Evolutionary conservation across 1,284 basidiomycete species (phyloP).

Genomic region (Mycena citricolor): DNA sequence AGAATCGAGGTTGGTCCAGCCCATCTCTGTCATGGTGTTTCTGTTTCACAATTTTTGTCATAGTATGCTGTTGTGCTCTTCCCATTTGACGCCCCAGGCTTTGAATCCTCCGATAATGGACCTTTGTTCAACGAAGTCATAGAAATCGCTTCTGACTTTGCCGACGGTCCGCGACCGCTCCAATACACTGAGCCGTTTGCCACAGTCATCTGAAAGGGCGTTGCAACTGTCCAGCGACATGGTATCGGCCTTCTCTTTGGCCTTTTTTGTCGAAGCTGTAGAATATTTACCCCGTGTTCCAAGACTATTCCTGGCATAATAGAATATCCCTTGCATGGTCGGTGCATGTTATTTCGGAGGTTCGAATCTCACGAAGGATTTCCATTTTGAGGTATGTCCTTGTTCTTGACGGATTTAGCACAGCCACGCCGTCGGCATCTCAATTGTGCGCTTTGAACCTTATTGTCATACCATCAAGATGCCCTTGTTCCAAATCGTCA

Average conservation of each 20-base stretch:
- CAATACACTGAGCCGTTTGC: constrained; percentile 30
- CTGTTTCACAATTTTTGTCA: background rate
- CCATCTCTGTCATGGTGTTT: background rate
- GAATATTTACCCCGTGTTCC: background rate
- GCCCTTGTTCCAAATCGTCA: constrained; percentile 9
- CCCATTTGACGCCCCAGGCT: constrained; percentile 34
- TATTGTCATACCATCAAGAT: constrained; percentile 17
- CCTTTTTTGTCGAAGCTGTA: constrained; percentile 6
- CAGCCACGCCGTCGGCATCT: constrained; percentile 14
- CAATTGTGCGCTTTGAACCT: constrained; percentile 7
- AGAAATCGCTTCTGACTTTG: constrained; percentile 33
- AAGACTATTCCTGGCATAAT: constrained; percentile 15
- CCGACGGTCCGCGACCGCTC: constrained; percentile 32
- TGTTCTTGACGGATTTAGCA: background rate
- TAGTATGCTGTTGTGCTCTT: constrained; percentile 38
- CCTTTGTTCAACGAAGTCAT: constrained; percentile 29
- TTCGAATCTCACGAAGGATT: too few relatives aligned
- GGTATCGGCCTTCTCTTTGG: background rate
- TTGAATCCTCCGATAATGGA: constrained; percentile 24
- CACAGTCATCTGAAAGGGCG: constrained; percentile 10
- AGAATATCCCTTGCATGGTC: constrained; percentile 2
- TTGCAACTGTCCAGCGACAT: background rate
- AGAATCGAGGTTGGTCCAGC: constrained; percentile 34
- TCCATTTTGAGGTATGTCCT: too few relatives aligned
- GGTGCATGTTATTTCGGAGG: background rate